phyloP scores from a whole-genome alignment of 2,329 filamentous ascomycete genomes.

The Colletotrichum trifolii region DNA sequence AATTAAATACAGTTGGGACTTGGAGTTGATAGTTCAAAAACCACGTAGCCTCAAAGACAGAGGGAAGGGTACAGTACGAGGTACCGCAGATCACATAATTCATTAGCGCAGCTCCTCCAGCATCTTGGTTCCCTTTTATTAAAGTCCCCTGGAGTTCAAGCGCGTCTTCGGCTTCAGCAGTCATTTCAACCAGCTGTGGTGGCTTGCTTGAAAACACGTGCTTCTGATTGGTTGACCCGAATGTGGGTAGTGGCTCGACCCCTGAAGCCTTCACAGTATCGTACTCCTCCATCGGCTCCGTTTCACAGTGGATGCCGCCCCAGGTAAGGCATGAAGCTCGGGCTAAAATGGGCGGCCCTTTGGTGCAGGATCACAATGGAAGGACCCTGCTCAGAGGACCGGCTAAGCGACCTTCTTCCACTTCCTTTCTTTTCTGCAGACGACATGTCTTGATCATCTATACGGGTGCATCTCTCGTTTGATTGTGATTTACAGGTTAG shows the following conservation, averaged over 20 bases:
- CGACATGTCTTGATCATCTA: background rate
- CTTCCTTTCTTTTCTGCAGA: constrained; percentile 17
- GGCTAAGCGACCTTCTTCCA: background rate
- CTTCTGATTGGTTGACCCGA: constrained; percentile 11
- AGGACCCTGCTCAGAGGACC: constrained; percentile 8
- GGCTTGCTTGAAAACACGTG: constrained; percentile 8
- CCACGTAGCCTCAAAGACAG: constrained; percentile 6
- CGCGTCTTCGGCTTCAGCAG: constrained; percentile 12
- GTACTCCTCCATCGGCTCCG: background rate
- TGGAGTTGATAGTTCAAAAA: constrained; percentile 14
- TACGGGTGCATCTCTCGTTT: background rate
- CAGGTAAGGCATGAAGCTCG: background rate
- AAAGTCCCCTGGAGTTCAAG: too few species aligned
- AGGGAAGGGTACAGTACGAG: background rate
- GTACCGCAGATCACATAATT: constrained; percentile 4
- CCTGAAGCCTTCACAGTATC: constrained; percentile 6
- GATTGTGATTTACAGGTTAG: constrained; percentile 1
- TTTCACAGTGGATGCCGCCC: constrained; percentile 14
- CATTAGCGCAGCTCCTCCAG: too few species aligned
- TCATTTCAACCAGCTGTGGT: constrained; percentile 3
- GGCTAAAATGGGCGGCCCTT: too few species aligned
- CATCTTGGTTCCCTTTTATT: too few species aligned
- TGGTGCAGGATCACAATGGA: too few species aligned
- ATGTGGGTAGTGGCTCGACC: background rate
- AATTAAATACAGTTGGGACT: background rate